phyloP scores from a whole-genome alignment of 2,329 filamentous ascomycete species.

The Tolypocladium endophyticum region DNA sequence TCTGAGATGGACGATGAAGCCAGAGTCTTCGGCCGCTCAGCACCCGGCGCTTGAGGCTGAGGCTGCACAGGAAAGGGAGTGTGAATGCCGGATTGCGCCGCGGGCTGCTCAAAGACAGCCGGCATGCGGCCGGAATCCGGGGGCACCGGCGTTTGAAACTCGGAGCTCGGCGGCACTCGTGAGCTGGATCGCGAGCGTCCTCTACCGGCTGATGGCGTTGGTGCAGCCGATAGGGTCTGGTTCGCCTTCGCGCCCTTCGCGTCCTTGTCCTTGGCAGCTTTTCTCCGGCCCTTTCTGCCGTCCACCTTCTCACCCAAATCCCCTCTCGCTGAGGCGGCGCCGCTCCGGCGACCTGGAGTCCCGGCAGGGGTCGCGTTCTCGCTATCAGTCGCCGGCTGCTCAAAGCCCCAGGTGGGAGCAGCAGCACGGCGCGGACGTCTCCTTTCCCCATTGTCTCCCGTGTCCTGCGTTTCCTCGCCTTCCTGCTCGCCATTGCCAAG shows the following conservation, averaged over 20 bases:
- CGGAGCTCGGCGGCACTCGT: constrained; percentile 30
- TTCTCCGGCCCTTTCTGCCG: constrained; percentile 25
- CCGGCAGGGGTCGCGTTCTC: constrained; percentile 47
- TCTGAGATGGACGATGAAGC: constrained; percentile 33
- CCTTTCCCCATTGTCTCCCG: constrained; percentile 48
- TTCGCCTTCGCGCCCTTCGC: constrained; percentile 27
- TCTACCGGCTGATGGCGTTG: constrained; percentile 28
- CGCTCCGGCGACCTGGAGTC: constrained; percentile 45
- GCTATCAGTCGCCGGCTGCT: constrained; percentile 47
- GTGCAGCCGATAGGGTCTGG: constrained; percentile 36
- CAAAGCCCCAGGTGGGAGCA: constrained; percentile 62
- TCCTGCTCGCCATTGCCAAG: constrained; percentile 50
- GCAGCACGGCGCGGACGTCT: constrained; percentile 52
- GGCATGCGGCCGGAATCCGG: constrained; percentile 29
- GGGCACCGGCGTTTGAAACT: constrained; percentile 27
- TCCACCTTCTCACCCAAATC: constrained; percentile 36
- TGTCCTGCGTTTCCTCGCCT: constrained; percentile 43
- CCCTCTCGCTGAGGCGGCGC: constrained; percentile 24
- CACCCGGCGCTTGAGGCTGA: constrained; percentile 12
- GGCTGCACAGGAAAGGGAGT: constrained; percentile 26
- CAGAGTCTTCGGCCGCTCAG: constrained; percentile 25
- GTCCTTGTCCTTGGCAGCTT: constrained; percentile 28
- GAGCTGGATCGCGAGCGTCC: constrained; percentile 46
- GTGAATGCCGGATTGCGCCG: constrained; percentile 27
- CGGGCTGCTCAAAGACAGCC: constrained; percentile 32